These are phyloP conservation scores for Cichorium intybus DNA, from an alignment of 140 eudicot genomes.

Conservation along the genomic window DNA sequence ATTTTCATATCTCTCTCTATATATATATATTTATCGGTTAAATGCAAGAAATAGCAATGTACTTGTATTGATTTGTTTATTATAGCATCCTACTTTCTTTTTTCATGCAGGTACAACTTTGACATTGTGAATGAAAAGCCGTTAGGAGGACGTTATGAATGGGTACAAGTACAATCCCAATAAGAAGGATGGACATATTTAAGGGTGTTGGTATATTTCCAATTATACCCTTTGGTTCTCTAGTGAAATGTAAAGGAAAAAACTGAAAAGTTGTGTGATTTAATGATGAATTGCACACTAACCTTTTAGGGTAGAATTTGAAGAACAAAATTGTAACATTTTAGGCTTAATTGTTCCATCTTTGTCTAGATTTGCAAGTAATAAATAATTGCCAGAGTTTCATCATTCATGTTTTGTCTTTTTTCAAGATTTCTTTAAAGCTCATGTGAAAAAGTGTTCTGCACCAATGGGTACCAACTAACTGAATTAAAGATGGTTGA, in stretches of 20 bases:
- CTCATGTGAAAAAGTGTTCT: neutral
- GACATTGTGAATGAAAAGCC: conserved; percentile 66
- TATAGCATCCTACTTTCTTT: too few relatives aligned
- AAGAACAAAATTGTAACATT: conserved; percentile 23
- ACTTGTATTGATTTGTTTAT: too few relatives aligned
- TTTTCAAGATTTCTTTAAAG: neutral
- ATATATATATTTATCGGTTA: too few relatives aligned
- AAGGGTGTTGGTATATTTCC: conserved; percentile 26
- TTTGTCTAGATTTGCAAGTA: conserved; percentile 28
- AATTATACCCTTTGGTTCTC: conserved; percentile 20
- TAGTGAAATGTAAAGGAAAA: conserved; percentile 23
- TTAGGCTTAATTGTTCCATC: conserved; percentile 23
- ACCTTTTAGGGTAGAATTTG: conserved; percentile 38
- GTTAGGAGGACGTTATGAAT: conserved; percentile 76
- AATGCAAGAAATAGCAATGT: neutral
- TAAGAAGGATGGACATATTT: conserved; percentile 20
- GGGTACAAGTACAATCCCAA: conserved; percentile 59
- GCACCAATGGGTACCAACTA: conserved; percentile 7
- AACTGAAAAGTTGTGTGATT: conserved; percentile 26
- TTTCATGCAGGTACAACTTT: conserved; percentile 71
- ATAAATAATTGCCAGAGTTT: conserved; percentile 27
- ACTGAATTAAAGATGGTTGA: neutral
- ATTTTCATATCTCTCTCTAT: too few relatives aligned
- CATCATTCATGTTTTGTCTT: neutral
- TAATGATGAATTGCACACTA: conserved; percentile 26